phyloP scores from a whole-genome alignment of 208 protist species.

The Herpetomonas muscarum region DNA sequence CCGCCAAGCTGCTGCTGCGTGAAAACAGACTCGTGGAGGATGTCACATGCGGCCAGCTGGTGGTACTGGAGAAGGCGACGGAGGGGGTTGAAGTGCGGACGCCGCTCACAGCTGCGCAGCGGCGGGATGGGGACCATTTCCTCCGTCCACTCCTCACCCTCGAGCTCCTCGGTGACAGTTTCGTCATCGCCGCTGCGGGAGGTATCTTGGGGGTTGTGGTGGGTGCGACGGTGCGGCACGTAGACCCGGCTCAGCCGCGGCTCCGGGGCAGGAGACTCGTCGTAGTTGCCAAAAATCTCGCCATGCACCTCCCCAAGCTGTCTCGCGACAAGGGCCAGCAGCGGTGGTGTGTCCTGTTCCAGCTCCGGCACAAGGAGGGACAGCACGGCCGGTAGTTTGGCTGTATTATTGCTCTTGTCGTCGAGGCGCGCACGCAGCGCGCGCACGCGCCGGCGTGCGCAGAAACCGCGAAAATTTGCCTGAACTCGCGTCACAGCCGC shows the following conservation, averaged over 20 bases:
- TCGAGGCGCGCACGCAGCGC: too few relatives aligned
- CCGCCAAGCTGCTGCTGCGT: slow-evolving; percentile 60
- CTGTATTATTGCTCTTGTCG: too few relatives aligned
- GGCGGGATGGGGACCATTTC: slow-evolving; percentile 53
- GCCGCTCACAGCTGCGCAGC: slow-evolving; percentile 26
- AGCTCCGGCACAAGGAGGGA: too few relatives aligned
- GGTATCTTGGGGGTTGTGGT: too few relatives aligned
- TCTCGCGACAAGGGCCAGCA: slow-evolving; percentile 16
- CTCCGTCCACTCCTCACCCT: slow-evolving; percentile 59
- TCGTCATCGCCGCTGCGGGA: neutral
- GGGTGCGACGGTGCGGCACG: slow-evolving; percentile 12
- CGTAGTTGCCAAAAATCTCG: slow-evolving; percentile 63
- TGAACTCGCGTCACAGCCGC: slow-evolving; percentile 68
- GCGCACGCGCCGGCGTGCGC: slow-evolving; percentile 7
- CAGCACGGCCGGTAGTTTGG: too few relatives aligned
- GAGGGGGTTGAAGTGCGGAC: slow-evolving; percentile 56
- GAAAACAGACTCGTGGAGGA: slow-evolving; percentile 34
- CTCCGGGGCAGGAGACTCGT: slow-evolving; percentile 11
- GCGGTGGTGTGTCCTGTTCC: too few relatives aligned
- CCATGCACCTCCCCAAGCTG: slow-evolving; percentile 6
- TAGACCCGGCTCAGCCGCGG: slow-evolving; percentile 20
- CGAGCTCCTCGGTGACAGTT: slow-evolving; percentile 35
- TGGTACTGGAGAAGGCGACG: slow-evolving; percentile 66
- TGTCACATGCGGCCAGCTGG: slow-evolving; percentile 28
- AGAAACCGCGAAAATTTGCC: slow-evolving; percentile 43